phyloP scores from a whole-genome alignment of 1,139 yeast species.

The Suhomyces maxii region DNA sequence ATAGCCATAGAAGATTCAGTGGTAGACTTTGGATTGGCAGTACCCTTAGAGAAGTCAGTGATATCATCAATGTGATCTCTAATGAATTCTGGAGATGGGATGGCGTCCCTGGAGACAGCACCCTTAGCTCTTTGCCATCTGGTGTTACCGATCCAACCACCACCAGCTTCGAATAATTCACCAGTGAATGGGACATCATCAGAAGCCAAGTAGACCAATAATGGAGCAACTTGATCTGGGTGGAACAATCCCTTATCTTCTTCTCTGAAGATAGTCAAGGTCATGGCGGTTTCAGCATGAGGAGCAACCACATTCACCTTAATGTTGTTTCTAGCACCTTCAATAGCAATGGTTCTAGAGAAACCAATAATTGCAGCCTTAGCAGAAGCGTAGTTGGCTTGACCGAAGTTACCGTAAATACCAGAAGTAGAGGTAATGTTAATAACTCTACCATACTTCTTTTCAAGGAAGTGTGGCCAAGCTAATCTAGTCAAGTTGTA shows the following conservation, averaged over 20 bases:
- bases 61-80: constrained; percentile 67
- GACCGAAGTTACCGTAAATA: constrained; percentile 96
- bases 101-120: constrained; percentile 56
- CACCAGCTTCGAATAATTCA: constrained; percentile 59
- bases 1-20: constrained; percentile 82
- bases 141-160: constrained; percentile 94
- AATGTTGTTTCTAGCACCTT: constrained; percentile 80
- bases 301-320: constrained; percentile 88
- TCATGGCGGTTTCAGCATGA: constrained; percentile 98
- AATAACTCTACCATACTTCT: constrained; percentile 77
- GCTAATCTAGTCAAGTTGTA: constrained; percentile 84
- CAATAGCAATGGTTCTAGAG: constrained; percentile 82
- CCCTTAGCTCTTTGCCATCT: constrained; percentile 96
- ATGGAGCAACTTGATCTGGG: constrained; percentile 89
- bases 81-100: constrained; percentile 68
- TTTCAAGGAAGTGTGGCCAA: constrained; percentile 84
- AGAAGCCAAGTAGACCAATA: constrained; percentile 73
- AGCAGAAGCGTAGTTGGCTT: constrained; percentile 93
- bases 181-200: constrained; percentile 73
- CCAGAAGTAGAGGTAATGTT: constrained; percentile 96
- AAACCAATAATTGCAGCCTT: constrained; percentile 88
- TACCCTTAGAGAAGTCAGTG: constrained; percentile 60
- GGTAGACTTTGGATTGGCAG: constrained; percentile 62
- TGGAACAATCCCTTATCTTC: constrained; percentile 78
- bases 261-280: constrained; percentile 78